A percentile compares a stretch with the other conserved stretches of the same genome.
Conservation (phyloP, 2,329 filamentous ascomycete genomes). For the Pseudogymnoascus sp. region DNA sequence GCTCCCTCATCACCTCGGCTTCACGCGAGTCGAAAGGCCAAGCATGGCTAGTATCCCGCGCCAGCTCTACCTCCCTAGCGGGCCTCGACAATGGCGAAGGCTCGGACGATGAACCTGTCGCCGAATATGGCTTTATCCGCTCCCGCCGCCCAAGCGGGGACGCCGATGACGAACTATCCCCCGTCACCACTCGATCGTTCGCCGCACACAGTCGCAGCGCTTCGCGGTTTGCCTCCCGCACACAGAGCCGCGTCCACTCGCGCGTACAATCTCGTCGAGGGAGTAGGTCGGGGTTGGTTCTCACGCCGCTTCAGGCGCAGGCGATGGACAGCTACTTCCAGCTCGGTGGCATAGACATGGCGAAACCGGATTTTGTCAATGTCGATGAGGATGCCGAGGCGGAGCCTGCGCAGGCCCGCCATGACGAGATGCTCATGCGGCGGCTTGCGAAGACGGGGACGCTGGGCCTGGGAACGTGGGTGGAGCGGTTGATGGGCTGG, state of each 20-base stretch:
- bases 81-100: slow-evolving; percentile 44
- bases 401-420: slow-evolving; percentile 38
- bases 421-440: slow-evolving; percentile 50
- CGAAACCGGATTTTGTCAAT: slow-evolving; percentile 51
- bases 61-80: slow-evolving; percentile 54
- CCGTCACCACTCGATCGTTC: slow-evolving; percentile 23
- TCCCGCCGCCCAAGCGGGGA: slow-evolving; percentile 29
- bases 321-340: slow-evolving; percentile 37
- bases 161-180: slow-evolving; percentile 30
- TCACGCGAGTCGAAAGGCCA: slow-evolving; percentile 61
- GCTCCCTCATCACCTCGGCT: slow-evolving; percentile 52
- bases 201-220: slow-evolving; percentile 39
- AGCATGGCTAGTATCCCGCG: slow-evolving; percentile 57
- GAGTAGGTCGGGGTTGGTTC: slow-evolving; percentile 19
- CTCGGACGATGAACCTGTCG: slow-evolving; percentile 42
- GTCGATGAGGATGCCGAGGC: slow-evolving; percentile 48
- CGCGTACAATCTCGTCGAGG: slow-evolving; percentile 30
- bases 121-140: slow-evolving; percentile 39
- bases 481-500: slow-evolving; percentile 51
- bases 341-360: slow-evolving; percentile 18
- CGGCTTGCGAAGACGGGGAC: slow-evolving; percentile 46
- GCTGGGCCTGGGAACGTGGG: slow-evolving; percentile 47
- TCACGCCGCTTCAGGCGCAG: slow-evolving; percentile 39
- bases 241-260: slow-evolving; percentile 32
- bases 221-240: slow-evolving; percentile 30